phyloP scores from a whole-genome alignment of 2,329 filamentous ascomycete species.

The Blastomyces percursus region DNA sequence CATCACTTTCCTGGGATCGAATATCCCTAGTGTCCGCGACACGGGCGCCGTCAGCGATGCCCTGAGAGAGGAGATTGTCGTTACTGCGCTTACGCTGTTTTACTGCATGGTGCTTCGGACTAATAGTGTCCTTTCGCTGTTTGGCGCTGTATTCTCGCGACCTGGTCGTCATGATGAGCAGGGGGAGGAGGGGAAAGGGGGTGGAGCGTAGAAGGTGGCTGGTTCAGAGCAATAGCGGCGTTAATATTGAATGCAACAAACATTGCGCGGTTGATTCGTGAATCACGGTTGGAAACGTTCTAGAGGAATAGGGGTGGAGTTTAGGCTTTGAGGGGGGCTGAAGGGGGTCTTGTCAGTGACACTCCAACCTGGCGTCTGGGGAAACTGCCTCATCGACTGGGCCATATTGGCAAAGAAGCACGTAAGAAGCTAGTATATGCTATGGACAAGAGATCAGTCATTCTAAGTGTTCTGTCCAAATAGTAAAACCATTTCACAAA shows the following conservation, averaged over 20 bases:
- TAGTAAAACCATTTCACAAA: not conserved
- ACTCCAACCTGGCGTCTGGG: not conserved
- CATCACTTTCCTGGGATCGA: slow-evolving; percentile 21
- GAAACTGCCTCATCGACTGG: not conserved
- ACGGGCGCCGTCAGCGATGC: slow-evolving; percentile 2
- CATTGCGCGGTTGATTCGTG: not conserved
- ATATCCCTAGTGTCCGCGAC: slow-evolving; percentile 1
- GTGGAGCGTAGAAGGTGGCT: not conserved
- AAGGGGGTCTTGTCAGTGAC: not conserved
- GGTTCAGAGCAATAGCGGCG: not conserved
- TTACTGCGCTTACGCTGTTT: slow-evolving; percentile 21
- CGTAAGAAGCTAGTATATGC: not conserved
- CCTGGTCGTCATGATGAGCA: not conserved
- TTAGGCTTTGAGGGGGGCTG: not conserved
- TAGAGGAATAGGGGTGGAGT: not conserved
- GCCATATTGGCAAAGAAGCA: not conserved
- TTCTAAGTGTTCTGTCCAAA: not conserved
- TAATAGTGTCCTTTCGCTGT: slow-evolving; percentile 18
- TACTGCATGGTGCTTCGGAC: slow-evolving; percentile 20
- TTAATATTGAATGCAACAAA: not conserved
- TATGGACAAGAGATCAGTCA: not conserved
- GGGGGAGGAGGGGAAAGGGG: not conserved
- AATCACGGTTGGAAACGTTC: not conserved
- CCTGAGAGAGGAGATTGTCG: slow-evolving; percentile 23
- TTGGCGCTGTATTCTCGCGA: slow-evolving; percentile 18